Base-by-base conservation (phyloP, 768 basidiomycete species). In the Cystobasidium onofrii region DNA sequence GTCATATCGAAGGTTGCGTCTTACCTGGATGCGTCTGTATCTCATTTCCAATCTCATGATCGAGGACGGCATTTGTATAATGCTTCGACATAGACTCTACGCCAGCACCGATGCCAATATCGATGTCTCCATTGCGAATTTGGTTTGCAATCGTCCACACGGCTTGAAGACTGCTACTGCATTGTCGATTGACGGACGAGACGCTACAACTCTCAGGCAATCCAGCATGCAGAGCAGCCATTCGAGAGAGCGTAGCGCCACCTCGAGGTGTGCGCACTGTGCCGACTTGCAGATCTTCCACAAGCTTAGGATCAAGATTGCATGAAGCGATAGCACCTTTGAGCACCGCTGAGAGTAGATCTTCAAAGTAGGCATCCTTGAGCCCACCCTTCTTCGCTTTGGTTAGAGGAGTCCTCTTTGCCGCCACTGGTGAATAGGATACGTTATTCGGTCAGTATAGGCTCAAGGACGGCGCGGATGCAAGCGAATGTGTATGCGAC, bases 101-200 rank as follows among this genome's bases (percentile, higher is more conserved):
- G 57, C 83, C 83, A 7, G 77, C 77, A 1, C 75, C 83, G 72
- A 84, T 81, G 75, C 83, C 83, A 73, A 83, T 82, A 73, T 82
- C 81, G 71, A 84, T 83, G 57, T 82, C 80, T 7, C 82, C 83
- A 20, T 79, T 76, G 70, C 81, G 80, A 79, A 84, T 84, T 36
- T 67, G 66, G 55, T 72, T 63, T 1, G 78, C 78, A 23, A 78
- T 76, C 74, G 82, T 81, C 62, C 81, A 81, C 17, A 83, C 78
- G 44, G 83, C 80, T 34, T 81, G 82, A 12, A 84, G 77, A 52
- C 81, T 81, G 2, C 82, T 83, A 0, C 82, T 82, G 77, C 83
- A 84, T 75, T 83, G 83, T 63, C 83, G 76, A 80, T 84, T 84
- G 75, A 83, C 79, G 1, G 83, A 82, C 78, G 81, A 81, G 79